phyloP scores from a whole-genome alignment of 148 eudicot species.

The Polygonum aviculare region DNA sequence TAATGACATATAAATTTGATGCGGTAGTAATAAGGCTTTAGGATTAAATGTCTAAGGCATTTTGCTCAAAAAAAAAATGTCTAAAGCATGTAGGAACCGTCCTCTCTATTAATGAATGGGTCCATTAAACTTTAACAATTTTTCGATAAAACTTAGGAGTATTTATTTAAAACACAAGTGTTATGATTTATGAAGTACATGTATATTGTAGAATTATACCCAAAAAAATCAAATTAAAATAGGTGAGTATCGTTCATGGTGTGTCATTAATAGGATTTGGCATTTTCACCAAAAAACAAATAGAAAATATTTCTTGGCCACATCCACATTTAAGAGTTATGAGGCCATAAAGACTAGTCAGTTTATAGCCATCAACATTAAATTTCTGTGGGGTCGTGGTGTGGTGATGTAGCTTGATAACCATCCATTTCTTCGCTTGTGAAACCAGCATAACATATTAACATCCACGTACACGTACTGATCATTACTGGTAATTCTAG shows the following conservation, averaged over 20 bases:
- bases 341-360: background rate
- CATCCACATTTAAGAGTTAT: background rate
- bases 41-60: too few relatives aligned
- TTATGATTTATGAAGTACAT: too few relatives aligned
- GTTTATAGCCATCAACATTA: constrained; percentile 1
- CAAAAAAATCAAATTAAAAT: background rate
- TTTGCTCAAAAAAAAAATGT: too few relatives aligned
- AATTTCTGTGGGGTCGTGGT: background rate
- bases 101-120: too few relatives aligned
- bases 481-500: too few relatives aligned
- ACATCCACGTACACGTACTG: background rate
- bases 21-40: too few relatives aligned
- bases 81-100: too few relatives aligned
- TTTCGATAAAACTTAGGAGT: too few relatives aligned
- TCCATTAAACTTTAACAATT: too few relatives aligned
- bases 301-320: background rate
- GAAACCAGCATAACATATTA: background rate
- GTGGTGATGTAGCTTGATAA: background rate
- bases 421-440: background rate
- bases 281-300: background rate
- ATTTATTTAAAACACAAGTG: too few relatives aligned
- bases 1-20: too few relatives aligned
- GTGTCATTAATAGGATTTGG: background rate
- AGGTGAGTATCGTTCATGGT: background rate
- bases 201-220: too few relatives aligned